Percentiles rank a stretch among this genome's conserved stretches.
phyloP scores from a whole-genome alignment of 2,329 filamentous ascomycete species.

The Diaporthe sp. region DNA sequence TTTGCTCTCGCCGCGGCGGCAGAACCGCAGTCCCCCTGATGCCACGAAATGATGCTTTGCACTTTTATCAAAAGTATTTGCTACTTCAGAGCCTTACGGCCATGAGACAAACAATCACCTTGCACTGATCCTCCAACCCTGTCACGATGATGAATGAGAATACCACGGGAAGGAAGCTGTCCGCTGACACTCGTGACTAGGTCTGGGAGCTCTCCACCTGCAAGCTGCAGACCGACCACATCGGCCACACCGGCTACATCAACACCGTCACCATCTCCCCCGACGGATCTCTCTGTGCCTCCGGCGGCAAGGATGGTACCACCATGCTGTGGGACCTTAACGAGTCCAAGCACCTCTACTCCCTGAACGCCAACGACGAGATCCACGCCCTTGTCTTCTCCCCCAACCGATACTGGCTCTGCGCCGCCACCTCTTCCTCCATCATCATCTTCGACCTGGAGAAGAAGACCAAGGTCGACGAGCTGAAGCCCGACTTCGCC shows the following conservation, averaged over 20 bases:
- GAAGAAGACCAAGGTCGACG: constrained; percentile 99
- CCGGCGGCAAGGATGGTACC: constrained; percentile 99
- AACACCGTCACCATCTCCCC: constrained; percentile 99
- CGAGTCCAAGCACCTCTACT: constrained; percentile 99
- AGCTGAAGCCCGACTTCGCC: constrained; percentile 98
- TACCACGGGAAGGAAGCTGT: background rate
- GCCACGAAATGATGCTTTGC: constrained; percentile 86
- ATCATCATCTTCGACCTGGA: constrained; percentile 99
- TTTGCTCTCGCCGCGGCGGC: constrained; percentile 12
- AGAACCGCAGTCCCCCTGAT: constrained; percentile 51
- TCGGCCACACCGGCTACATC: constrained; percentile 99
- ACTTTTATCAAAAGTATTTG: constrained; percentile 94
- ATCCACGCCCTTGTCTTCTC: constrained; percentile 99
- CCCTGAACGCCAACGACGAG: constrained; percentile 98
- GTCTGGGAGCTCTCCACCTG: constrained; percentile 99
- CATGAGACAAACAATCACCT: constrained; percentile 98
- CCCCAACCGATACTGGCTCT: constrained; percentile 99
- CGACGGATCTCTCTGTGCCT: constrained; percentile 98
- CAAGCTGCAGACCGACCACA: constrained; percentile 99
- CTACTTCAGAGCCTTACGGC: constrained; percentile 99
- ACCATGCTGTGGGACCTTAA: constrained; percentile 99
- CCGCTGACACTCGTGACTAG: constrained; percentile 63
- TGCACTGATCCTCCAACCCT: constrained; percentile 76
- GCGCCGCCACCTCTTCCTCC: constrained; percentile 95
- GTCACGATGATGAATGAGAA: background rate